Base-by-base conservation (phyloP, 805 yeast species). In the Wickerhamomyces chaumierensis region DNA sequence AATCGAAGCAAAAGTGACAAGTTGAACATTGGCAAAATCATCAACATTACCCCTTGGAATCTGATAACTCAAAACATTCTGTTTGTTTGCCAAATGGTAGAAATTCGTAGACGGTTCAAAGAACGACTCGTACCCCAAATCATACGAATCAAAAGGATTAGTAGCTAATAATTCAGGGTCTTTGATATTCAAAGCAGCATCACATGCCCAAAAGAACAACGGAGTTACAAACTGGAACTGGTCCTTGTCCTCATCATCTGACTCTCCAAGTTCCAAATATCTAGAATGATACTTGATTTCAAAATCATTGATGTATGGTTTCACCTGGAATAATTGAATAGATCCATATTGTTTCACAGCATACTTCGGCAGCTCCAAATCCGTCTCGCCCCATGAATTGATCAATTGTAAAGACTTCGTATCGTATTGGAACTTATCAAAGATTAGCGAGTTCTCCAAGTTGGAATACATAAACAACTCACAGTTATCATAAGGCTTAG, bases 281-380 rank as follows among this genome's bases (percentile, higher is more conserved):
- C 81, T 62, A 31, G 74, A 64, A 49, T 75, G 81, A 45, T 71
- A 49, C 6, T 68, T 68, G 6, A 75, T 51, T 18, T 58, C 65
- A 31, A 63, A 47, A 4, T 49, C 47, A 18, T n/a, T n/a, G n/a
- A n/a, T n/a, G n/a, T n/a, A n/a, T n/a, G n/a, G n/a, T n/a, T 51
- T 38, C 19, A 43, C 31, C 17, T 56, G 58, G 25, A 72, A 57
- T 17, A 75, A 48, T 17, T 65, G 63, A 34, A 64, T 60, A 4
- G 75, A 65, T 2, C 79, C 79, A 66, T 68, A 69, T 18, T 58
- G 48, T 3, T 47, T 42, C 7, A 61, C 60, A 21, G 57, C 56
- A 65, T 75, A 76, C 27, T 58, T 66, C 4, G 82, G 82, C 27
- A 65, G 63, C 46, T 75, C 82, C 18, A 75, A 55, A 48, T 76